phyloP scores from a whole-genome alignment of 139 green algal species.

The Monoraphidium neglectum region DNA sequence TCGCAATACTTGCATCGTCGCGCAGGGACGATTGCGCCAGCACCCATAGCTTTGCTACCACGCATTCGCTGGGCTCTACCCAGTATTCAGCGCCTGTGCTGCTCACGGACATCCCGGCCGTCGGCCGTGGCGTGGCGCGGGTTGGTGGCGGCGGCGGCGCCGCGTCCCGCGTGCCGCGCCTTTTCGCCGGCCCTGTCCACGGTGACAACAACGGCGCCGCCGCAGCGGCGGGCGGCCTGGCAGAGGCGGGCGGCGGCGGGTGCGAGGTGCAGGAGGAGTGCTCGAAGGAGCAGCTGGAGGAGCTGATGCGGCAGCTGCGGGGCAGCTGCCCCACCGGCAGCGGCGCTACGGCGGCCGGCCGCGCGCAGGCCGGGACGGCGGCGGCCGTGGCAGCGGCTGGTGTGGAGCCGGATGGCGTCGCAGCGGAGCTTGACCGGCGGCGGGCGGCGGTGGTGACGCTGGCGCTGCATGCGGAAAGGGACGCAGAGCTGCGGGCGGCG shows the following conservation, averaged over 20 bases:
- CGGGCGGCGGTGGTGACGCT: constrained; percentile 1
- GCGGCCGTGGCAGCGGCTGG: neutral
- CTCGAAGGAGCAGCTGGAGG: constrained; percentile 13
- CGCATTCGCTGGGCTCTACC: too few species aligned
- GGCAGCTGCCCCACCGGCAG: neutral
- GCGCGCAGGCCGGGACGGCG: neutral
- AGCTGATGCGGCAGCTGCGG: constrained; percentile 6
- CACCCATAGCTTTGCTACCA: too few species aligned
- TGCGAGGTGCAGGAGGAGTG: constrained; percentile 4
- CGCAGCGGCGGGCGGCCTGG: neutral
- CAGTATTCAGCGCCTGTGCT: too few species aligned
- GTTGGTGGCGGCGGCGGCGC: too few species aligned
- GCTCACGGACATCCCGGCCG: too few species aligned
- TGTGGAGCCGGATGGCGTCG: too few species aligned
- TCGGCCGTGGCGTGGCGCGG: too few species aligned
- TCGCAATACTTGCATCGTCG: too few species aligned
- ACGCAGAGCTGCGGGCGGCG: constrained; percentile 7
- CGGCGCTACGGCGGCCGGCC: neutral
- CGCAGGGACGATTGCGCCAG: too few species aligned
- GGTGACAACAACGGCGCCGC: neutral
- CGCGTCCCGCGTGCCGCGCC: too few species aligned
- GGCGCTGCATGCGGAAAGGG: constrained; percentile 14
- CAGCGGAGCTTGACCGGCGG: neutral
- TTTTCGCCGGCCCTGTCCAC: neutral
- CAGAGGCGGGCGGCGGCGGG: neutral